Evolutionary conservation across 352 stramenopile genomes (phyloP), one percentile per base, ranked within the genome.

Genomic region (Phytophthora uliginosa): DNA sequence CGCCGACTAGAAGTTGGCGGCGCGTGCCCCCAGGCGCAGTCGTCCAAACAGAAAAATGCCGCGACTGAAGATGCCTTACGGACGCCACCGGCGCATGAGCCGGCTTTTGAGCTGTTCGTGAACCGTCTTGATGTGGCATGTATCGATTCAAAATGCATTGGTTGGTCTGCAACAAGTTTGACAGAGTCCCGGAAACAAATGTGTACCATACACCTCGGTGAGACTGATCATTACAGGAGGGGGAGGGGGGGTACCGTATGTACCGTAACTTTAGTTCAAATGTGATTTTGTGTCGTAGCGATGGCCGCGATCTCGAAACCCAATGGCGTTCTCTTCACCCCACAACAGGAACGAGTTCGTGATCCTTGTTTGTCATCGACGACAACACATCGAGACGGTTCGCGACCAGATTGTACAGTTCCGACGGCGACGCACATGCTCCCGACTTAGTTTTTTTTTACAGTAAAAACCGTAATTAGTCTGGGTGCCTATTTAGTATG

Each of bases 1-100:
- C 34, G 60, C 52, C 22, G 60, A 67, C 50, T 67, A 67, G 60
- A 59, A 47, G 51, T 50, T 22, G 48, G 50, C 24, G 20, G 42
- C 10, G 48, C 48, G 12, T 26, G 22, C 20, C 47, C 22, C 13
- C 36, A 17, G 13, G 13, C 4, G 38, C 57, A 54, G 57, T 40
- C 57, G 36, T 13, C 38, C 24, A 62, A 62, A 45, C 55, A 62
- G 22, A 52, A 62, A 62, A 50, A 58, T 38, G 24, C 26, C 15
- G 9, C 12, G 17, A 20, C 13, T n/a, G 13, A 45, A 45, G 36
- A 17, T 45, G 13, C 13, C 13, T 17, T 31, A 31, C 28, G 28
- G 28, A 31, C 42, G 8, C 42, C 42, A 50, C 42, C 12, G 38
- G 8, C 42, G 4, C 42, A 50, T 22, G 42, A 50, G 20, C 42